A percentile compares a stretch with the other conserved stretches of the same genome.
phyloP scores from a whole-genome alignment of 2,329 filamentous ascomycete species.

The Aureobasidium sp. region DNA sequence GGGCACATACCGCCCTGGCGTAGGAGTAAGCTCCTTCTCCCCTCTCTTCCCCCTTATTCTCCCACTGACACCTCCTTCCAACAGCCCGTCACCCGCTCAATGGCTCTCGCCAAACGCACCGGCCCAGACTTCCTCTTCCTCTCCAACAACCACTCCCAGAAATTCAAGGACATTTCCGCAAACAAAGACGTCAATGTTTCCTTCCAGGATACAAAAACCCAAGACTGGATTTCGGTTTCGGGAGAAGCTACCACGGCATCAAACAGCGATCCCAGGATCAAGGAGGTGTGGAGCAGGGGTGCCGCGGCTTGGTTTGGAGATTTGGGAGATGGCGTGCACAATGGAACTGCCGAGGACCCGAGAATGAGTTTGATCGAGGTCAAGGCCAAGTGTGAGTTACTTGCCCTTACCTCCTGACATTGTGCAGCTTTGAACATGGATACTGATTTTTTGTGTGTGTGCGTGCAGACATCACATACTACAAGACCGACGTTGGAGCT shows the following conservation, averaged over 20 bases:
- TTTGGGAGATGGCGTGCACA: conserved; percentile 43
- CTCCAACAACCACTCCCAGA: conserved; percentile 41
- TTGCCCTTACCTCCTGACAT: background rate
- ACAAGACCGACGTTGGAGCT: conserved; percentile 25
- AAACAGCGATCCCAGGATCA: conserved; percentile 43
- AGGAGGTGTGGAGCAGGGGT: conserved; percentile 38
- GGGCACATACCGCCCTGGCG: conserved; percentile 35
- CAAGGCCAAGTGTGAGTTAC: conserved; percentile 27
- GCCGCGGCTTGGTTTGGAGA: conserved; percentile 46
- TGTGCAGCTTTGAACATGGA: too few species aligned
- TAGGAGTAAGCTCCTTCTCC: conserved; percentile 28
- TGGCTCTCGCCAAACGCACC: conserved; percentile 50
- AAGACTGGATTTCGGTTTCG: conserved; percentile 43
- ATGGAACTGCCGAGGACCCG: conserved; percentile 41
- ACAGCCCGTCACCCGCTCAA: conserved; percentile 39
- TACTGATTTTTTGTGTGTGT: too few species aligned
- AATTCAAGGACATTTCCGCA: conserved; percentile 42
- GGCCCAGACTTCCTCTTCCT: conserved; percentile 48
- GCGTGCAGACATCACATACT: conserved; percentile 29
- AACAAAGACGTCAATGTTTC: conserved; percentile 36
- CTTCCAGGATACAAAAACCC: conserved; percentile 41
- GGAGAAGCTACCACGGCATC: conserved; percentile 36
- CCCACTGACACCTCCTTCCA: background rate
- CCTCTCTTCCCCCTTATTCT: background rate
- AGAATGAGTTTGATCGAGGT: conserved; percentile 40